Base-by-base conservation (phyloP, 768 basidiomycete species). In the Glaciozyma antarctica region DNA sequence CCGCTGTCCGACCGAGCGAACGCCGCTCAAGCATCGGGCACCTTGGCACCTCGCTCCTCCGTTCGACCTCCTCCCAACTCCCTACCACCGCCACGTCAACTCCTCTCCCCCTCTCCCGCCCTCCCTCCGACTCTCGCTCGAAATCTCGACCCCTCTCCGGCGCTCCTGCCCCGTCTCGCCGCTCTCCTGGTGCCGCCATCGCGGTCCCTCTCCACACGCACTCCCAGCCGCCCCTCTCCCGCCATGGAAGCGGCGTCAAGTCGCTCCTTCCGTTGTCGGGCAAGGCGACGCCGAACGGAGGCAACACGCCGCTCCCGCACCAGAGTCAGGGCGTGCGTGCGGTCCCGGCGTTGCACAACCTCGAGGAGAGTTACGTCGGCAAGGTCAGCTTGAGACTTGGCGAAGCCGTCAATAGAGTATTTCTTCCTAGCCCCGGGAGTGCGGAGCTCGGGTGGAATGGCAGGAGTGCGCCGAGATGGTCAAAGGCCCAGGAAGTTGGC, bases 341-440 rank as follows among this genome's bases (percentile, higher is more conserved):
- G 13, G n/a, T 24, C n/a, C 21, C n/a, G 13, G 13, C 49, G 49
- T 7, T 51, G 22, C 49, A 51, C n/a, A 51, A 67, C 48, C 57
- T 70, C 24, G 64, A 70, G 44, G 69, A 68, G 44, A 63, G 60
- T 21, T 68, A 71, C 63, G 64, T 73, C 49, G 63, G 60, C 32
- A 66, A 69, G 41, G 65, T 73, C 48, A 64, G 64, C 34, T 44
- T 69, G 2, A 26, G 68, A 0, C 51, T 73, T 32, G 62, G 62
- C 58, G 72, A 73, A 48, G 65, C 62, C 12, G 69, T 73, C 64
- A 73, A 73, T 61, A 54, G 53, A 34, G 61, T 71, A 15, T 73
- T 73, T 56, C 47, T 66, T 9, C 64, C 47, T 34, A 47, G 45
- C 5, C 60, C 49, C 15, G 49, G 49, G 3, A 41, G 38, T 16